These are phyloP conservation scores for Phytophthora foliorum DNA, from an alignment of 352 stramenopile species.

Conservation along the genomic window DNA sequence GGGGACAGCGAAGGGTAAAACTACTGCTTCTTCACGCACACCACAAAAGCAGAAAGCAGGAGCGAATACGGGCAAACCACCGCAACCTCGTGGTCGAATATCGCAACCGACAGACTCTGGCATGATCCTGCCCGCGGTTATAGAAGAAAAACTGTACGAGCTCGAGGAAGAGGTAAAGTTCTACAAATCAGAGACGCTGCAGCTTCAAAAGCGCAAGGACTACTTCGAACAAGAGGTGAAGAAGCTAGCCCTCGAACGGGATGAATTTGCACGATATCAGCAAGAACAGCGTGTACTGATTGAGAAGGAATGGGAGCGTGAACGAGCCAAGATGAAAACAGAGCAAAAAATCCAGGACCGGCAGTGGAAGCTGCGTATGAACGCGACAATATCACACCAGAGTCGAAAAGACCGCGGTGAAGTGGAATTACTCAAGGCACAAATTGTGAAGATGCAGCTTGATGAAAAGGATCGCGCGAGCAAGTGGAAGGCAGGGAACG, in stretches of 20 bases:
- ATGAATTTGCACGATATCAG: slow-evolving; percentile 60
- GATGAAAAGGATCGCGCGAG: slow-evolving; percentile 61
- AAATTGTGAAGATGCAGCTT: slow-evolving; percentile 86
- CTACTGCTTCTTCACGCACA: not conserved
- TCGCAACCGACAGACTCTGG: slow-evolving; percentile 15
- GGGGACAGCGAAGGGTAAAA: slow-evolving; percentile 12
- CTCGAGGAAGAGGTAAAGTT: slow-evolving; percentile 89
- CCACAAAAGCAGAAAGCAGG: slow-evolving; percentile 19
- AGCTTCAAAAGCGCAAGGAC: slow-evolving; percentile 78
- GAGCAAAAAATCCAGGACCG: slow-evolving; percentile 74
- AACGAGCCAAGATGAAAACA: slow-evolving; percentile 81
- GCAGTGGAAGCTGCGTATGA: slow-evolving; percentile 80
- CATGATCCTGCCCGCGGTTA: slow-evolving; percentile 61
- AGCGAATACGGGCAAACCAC: slow-evolving; percentile 8
- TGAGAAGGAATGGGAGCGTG: slow-evolving; percentile 74
- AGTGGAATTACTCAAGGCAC: slow-evolving; percentile 81
- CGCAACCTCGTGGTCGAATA: slow-evolving; percentile 15
- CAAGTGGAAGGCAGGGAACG: slow-evolving; percentile 77
- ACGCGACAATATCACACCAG: slow-evolving; percentile 56
- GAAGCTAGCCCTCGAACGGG: slow-evolving; percentile 60
- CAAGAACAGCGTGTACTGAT: slow-evolving; percentile 65
- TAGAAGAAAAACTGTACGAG: slow-evolving; percentile 87
- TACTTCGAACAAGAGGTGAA: slow-evolving; percentile 72
- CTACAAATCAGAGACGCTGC: slow-evolving; percentile 85
- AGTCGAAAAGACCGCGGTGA: slow-evolving; percentile 73